These are phyloP conservation scores for Globisporangium radiosum DNA, from an alignment of 352 stramenopile species.

Conservation along the genomic window DNA sequence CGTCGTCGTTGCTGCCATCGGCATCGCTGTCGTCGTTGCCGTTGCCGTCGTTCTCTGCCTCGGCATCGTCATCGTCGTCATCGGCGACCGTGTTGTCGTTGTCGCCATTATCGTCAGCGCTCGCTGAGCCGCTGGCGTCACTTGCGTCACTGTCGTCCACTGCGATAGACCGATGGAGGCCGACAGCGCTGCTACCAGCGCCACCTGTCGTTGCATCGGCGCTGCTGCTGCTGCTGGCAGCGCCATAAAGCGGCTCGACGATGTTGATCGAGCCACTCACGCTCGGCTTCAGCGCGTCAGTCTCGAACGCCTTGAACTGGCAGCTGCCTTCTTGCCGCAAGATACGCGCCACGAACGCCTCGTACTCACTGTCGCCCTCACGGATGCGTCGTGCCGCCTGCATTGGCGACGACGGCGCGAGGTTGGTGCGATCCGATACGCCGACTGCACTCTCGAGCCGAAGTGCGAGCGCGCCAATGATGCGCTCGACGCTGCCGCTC, in stretches of 20 bases:
- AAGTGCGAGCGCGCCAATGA: conserved; percentile 8
- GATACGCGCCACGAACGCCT: conserved; percentile 24
- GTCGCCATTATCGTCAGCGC: background rate
- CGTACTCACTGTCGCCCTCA: conserved; percentile 28
- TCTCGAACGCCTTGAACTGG: conserved; percentile 21
- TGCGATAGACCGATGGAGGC: too few species aligned
- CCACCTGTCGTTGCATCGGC: background rate
- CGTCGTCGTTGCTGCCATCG: conserved; percentile 26
- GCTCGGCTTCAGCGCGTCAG: background rate
- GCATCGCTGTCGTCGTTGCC: conserved; percentile 36
- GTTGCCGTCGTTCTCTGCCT: conserved; percentile 21
- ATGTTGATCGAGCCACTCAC: conserved; percentile 1
- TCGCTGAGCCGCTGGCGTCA: background rate
- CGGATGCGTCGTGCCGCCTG: background rate
- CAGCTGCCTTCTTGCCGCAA: conserved; percentile 22
- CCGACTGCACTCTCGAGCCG: conserved; percentile 22
- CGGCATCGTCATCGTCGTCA: background rate
- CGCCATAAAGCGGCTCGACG: background rate
- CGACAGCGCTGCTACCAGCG: too few species aligned
- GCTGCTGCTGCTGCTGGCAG: background rate
- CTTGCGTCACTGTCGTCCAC: background rate
- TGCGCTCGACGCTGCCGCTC: background rate
- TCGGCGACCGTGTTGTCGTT: conserved; percentile 3
- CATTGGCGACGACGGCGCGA: too few species aligned
- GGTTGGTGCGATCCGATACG: background rate